phyloP scores from a whole-genome alignment of 2,329 filamentous ascomycete genomes.

The Hymenoscyphus salicellus region DNA sequence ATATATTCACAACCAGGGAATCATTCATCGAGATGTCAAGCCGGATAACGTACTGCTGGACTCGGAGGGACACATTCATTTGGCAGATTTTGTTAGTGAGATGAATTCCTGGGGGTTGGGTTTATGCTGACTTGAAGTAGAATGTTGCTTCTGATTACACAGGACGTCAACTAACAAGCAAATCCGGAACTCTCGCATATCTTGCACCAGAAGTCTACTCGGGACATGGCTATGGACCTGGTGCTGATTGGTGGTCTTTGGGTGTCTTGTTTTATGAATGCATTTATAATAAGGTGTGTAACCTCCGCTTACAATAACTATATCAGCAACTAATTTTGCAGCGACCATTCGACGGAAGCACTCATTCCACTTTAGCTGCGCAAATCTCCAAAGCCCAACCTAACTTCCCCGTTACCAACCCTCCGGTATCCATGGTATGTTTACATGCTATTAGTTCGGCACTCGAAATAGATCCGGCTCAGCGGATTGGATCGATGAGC shows the following conservation, averaged over 20 bases:
- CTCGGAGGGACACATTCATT: conserved; percentile 87
- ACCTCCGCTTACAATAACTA: not conserved
- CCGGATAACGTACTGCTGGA: conserved; percentile 89
- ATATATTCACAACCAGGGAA: conserved; percentile 81
- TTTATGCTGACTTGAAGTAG: conserved; percentile 49
- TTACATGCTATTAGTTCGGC: conserved; percentile 83
- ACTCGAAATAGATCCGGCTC: conserved; percentile 74
- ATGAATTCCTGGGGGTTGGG: conserved; percentile 10
- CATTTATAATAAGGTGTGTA: conserved; percentile 90
- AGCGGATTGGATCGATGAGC: conserved; percentile 75
- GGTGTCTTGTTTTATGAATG: conserved; percentile 99
- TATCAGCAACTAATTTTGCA: conserved; percentile 38
- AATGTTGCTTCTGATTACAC: conserved; percentile 95
- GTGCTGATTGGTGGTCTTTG: conserved; percentile 98
- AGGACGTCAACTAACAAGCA: conserved; percentile 82
- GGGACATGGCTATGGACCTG: conserved; percentile 81
- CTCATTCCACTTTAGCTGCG: conserved; percentile 73
- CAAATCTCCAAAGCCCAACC: conserved; percentile 79
- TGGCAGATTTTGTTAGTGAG: conserved; percentile 86
- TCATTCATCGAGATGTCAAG: conserved; percentile 89
- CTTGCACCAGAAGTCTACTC: conserved; percentile 93
- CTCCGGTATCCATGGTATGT: conserved; percentile 83
- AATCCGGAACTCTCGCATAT: conserved; percentile 94
- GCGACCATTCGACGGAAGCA: conserved; percentile 90
- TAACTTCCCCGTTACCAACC: conserved; percentile 87